These are phyloP conservation scores for Tricholoma flavovirens DNA, from an alignment of 768 basidiomycete species.

Conservation along the genomic window DNA sequence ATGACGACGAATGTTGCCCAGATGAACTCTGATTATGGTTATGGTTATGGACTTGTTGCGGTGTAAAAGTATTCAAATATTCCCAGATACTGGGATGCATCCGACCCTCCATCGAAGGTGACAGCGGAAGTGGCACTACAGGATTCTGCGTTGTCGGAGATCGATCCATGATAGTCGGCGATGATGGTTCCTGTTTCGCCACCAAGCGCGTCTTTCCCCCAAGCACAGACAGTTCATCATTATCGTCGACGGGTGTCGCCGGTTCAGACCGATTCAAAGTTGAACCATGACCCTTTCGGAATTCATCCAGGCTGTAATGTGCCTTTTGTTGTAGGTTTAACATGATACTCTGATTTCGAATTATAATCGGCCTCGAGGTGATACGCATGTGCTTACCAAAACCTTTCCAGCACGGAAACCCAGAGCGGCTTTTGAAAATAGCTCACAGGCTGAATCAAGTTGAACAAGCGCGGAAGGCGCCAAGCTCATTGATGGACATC, in stretches of 20 bases:
- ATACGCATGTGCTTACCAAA: conserved; percentile 37
- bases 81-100: conserved; percentile 62
- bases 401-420: conserved; percentile 63
- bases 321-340: conserved; percentile 58
- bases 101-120: conserved; percentile 40
- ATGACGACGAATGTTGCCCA: conserved; percentile 9
- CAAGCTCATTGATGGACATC: conserved; percentile 74
- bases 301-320: conserved; percentile 58
- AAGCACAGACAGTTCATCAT: conserved; percentile 58
- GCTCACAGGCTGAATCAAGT: conserved; percentile 68
- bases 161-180: conserved; percentile 50
- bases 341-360: conserved; percentile 50
- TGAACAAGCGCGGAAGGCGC: conserved; percentile 71
- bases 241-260: conserved; percentile 40
- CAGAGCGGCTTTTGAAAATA: conserved; percentile 64
- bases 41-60: conserved; percentile 18
- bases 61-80: conserved; percentile 59
- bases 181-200: conserved; percentile 52
- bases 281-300: conserved; percentile 49
- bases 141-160: conserved; percentile 71
- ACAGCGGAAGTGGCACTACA: conserved; percentile 63
- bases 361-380: background rate
- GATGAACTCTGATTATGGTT: conserved; percentile 11
- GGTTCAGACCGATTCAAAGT: conserved; percentile 39
- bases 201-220: conserved; percentile 66